A percentile compares a stretch with the other conserved stretches of the same genome.
phyloP scores from a whole-genome alignment of 768 basidiomycete species.

The Holtermanniella nyarrowii region DNA sequence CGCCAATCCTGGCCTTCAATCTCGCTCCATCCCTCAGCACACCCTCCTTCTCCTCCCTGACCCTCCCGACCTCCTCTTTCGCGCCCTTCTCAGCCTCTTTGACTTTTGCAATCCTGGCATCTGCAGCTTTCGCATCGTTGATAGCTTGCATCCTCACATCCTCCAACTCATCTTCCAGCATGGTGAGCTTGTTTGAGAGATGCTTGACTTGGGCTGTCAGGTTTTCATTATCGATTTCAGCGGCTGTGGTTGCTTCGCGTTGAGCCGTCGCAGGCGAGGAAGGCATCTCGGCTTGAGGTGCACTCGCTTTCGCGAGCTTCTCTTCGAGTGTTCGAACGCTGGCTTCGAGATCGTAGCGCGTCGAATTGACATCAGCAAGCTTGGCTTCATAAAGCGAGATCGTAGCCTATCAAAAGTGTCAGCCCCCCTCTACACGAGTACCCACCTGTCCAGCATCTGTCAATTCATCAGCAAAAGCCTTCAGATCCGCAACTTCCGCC shows the following conservation, averaged over 20 bases:
- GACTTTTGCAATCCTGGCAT: constrained; percentile 19
- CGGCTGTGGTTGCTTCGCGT: constrained; percentile 53
- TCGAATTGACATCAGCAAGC: constrained; percentile 57
- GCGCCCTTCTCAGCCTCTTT: constrained; percentile 51
- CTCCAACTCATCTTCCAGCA: constrained; percentile 75
- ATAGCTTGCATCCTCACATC: constrained; percentile 58
- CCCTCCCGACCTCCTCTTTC: constrained; percentile 60
- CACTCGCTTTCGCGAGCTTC: constrained; percentile 16
- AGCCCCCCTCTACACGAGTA: not conserved
- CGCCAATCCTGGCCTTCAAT: constrained; percentile 60
- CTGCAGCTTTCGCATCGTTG: constrained; percentile 47
- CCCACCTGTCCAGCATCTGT: constrained; percentile 76
- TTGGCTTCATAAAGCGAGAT: constrained; percentile 91
- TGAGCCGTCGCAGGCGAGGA: constrained; percentile 5
- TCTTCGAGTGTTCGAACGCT: constrained; percentile 29
- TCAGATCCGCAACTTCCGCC: constrained; percentile 53
- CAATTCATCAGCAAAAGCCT: constrained; percentile 68
- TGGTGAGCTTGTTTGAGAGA: constrained; percentile 62
- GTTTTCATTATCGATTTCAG: constrained; percentile 88
- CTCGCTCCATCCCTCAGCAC: constrained; percentile 58
- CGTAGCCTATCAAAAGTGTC: constrained; percentile 55
- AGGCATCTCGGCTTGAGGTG: not conserved
- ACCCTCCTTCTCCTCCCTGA: constrained; percentile 61
- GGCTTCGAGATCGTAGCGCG: constrained; percentile 65
- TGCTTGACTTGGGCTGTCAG: constrained; percentile 83